These are phyloP conservation scores for Yamadazyma triangularis DNA, from an alignment of 1,139 yeast species.

Conservation along the genomic window DNA sequence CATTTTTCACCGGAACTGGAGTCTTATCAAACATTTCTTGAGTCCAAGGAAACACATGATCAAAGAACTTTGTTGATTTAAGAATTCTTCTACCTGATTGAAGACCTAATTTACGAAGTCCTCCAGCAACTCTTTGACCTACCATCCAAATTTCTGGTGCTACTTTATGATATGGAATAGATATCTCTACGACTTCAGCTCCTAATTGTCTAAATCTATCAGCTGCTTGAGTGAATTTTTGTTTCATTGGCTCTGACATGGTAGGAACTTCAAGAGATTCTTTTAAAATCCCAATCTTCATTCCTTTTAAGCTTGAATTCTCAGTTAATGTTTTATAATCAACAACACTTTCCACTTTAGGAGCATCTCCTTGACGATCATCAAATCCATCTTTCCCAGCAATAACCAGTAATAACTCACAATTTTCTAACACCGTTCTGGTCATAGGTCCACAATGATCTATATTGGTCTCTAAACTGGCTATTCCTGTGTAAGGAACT, in stretches of 20 bases:
- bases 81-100: conserved; percentile 7
- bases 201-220: conserved; percentile 43
- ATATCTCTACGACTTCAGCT: conserved; percentile 32
- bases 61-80: conserved; percentile 5
- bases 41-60: conserved; percentile 6
- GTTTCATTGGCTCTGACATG: conserved; percentile 21
- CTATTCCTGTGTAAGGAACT: conserved; percentile 14
- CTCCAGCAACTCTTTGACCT: conserved; percentile 17
- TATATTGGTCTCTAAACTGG: conserved; percentile 11
- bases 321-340: conserved; percentile 14
- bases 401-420: conserved; percentile 21
- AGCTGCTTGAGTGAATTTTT: conserved; percentile 25
- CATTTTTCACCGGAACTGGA: conserved; percentile 6
- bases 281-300: conserved; percentile 31
- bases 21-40: conserved; percentile 7
- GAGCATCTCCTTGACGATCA: conserved; percentile 19
- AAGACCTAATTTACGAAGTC: conserved; percentile 12
- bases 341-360: conserved; percentile 37
- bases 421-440: conserved; percentile 25
- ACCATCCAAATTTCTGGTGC: conserved; percentile 31
- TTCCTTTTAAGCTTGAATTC: conserved; percentile 47
- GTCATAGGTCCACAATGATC: conserved; percentile 14
- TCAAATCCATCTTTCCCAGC: conserved; percentile 32
- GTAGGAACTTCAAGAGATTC: conserved; percentile 29
- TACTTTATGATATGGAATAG: conserved; percentile 25